phyloP scores from a whole-genome alignment of 805 yeast species.

The Clavispora carvajalis region DNA sequence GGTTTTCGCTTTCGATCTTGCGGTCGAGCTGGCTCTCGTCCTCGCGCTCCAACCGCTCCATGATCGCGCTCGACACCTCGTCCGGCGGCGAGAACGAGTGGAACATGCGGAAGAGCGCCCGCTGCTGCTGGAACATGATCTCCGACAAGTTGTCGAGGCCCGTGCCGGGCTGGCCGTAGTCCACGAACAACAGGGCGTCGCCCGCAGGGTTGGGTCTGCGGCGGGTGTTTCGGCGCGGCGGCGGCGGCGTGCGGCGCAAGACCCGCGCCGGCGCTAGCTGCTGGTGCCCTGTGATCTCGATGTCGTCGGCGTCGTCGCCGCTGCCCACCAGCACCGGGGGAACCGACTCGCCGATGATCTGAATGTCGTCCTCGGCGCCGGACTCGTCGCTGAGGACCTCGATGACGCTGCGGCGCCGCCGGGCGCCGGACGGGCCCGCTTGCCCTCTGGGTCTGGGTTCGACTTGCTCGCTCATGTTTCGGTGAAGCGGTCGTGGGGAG shows the following conservation, averaged over 20 bases:
- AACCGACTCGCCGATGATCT: constrained; percentile 10
- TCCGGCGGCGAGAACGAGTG: constrained; percentile 4
- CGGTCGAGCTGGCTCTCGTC: constrained; percentile 33
- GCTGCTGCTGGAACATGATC: constrained; percentile 7
- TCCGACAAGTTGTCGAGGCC: constrained; percentile 4
- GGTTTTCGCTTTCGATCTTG: constrained; percentile 26
- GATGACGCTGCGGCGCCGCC: constrained; percentile 7
- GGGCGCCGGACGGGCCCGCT: not conserved
- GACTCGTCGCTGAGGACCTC: constrained; percentile 12
- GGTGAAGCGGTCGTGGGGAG: not conserved
- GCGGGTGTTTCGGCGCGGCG: constrained; percentile 2
- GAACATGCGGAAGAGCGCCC: constrained; percentile 3
- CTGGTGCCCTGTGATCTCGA: constrained; percentile 13
- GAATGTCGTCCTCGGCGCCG: constrained; percentile 10
- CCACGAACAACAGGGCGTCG: constrained; percentile 1
- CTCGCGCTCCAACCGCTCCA: constrained; percentile 37
- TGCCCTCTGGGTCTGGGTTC: not conserved
- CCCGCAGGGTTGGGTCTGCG: constrained; percentile 6
- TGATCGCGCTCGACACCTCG: constrained; percentile 21
- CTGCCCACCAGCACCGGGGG: not conserved
- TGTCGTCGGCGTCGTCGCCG: constrained; percentile 4
- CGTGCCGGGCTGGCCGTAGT: not conserved
- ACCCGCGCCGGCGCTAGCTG: not conserved
- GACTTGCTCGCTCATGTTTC: not conserved
- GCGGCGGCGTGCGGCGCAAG: too few species aligned